A percentile compares a stretch with the other conserved stretches of the same genome.
Evolutionary conservation across 202 grass and related monocot species (phyloP).

Genomic region (Carex arenaria): DNA sequence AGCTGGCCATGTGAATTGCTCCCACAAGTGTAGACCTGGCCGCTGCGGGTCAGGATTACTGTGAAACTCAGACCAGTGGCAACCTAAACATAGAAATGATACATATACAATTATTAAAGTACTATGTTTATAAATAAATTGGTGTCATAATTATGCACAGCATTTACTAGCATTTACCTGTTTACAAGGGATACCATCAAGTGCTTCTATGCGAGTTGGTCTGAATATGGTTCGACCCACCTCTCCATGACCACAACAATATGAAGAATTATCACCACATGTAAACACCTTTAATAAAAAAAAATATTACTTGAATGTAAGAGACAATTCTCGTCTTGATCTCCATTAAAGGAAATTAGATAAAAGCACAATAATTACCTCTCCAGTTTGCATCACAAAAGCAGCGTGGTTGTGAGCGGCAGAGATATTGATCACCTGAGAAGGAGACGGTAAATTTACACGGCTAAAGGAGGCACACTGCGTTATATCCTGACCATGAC

Average conservation of each 20-base stretch:
- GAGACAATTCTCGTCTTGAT: neutral
- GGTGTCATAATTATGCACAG: neutral
- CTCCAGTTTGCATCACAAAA: slow-evolving; percentile 77
- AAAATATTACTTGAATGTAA: slow-evolving; percentile 6
- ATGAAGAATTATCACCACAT: slow-evolving; percentile 97
- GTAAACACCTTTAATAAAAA: slow-evolving; percentile 68
- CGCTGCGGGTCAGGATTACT: slow-evolving; percentile 65
- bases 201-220: slow-evolving; percentile 65
- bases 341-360: neutral
- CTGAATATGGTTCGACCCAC: slow-evolving; percentile 83
- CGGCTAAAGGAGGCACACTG: slow-evolving; percentile 74
- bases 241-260: slow-evolving; percentile 92
- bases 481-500: slow-evolving; percentile 94
- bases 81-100: slow-evolving; percentile 35
- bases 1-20: slow-evolving; percentile 96
- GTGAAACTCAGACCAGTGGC: slow-evolving; percentile 91
- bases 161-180: slow-evolving; percentile 58
- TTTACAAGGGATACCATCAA: slow-evolving; percentile 70
- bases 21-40: slow-evolving; percentile 82
- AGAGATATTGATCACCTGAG: slow-evolving; percentile 74
- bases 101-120: neutral
- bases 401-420: slow-evolving; percentile 91
- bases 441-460: slow-evolving; percentile 70
- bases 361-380: slow-evolving; percentile 51
- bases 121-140: neutral